phyloP scores from a whole-genome alignment of 768 basidiomycete species.

The Auriscalpium vulgare region DNA sequence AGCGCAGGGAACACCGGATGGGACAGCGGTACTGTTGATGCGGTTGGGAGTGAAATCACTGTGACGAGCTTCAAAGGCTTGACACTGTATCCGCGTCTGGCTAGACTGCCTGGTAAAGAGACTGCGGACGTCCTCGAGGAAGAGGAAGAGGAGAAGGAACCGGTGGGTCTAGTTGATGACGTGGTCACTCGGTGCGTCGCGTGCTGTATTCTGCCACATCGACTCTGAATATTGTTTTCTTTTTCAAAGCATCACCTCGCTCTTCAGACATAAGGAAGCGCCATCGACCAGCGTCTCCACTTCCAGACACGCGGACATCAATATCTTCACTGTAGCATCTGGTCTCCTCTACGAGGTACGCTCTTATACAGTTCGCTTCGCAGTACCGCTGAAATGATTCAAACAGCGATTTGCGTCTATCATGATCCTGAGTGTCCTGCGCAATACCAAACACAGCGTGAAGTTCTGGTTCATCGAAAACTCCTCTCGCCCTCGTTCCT shows the following conservation, averaged over 20 bases:
- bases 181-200: constrained; percentile 43
- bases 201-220: background rate
- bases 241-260: constrained; percentile 18
- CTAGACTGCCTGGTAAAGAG: constrained; percentile 70
- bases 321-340: constrained; percentile 98
- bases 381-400: background rate
- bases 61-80: constrained; percentile 87
- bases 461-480: constrained; percentile 99
- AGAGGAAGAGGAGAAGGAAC: constrained; percentile 22
- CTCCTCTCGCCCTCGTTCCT: constrained; percentile 94
- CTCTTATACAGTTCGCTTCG: background rate
- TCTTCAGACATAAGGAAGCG: constrained; percentile 13
- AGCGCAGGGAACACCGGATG: constrained; percentile 88
- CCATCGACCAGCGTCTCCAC: constrained; percentile 14
- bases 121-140: constrained; percentile 66
- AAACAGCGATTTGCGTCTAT: constrained; percentile 89
- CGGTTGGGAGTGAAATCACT: constrained; percentile 66
- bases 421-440: constrained; percentile 94
- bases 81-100: constrained; percentile 78
- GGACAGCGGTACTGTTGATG: constrained; percentile 65
- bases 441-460: constrained; percentile 88
- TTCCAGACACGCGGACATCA: constrained; percentile 77
- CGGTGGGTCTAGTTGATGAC: constrained; percentile 37
- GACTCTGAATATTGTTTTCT: constrained; percentile 6
- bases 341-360: constrained; percentile 90